Evolutionary conservation across 2,329 filamentous ascomycete genomes (phyloP).

Genomic region (Stylonectria norvegica): DNA sequence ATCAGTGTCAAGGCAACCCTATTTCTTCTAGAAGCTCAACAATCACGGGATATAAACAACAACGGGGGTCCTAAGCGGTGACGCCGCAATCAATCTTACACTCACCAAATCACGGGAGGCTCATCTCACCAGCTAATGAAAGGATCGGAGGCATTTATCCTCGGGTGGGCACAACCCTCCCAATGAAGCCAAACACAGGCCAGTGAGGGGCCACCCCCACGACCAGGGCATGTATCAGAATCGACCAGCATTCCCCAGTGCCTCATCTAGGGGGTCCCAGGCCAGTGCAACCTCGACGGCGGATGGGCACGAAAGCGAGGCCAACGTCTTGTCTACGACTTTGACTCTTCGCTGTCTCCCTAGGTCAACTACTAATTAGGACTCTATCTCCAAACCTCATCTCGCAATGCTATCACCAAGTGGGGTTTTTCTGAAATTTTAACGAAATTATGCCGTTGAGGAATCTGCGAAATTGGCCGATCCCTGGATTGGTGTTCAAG

Average conservation of each 20-base stretch:
- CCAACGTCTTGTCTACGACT: conserved; percentile 11
- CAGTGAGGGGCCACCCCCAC: conserved; percentile 11
- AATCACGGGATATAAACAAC: conserved; percentile 7
- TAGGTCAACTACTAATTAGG: conserved; percentile 10
- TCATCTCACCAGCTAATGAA: conserved; percentile 24
- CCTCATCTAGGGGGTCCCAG: conserved; percentile 10
- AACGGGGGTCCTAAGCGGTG: conserved; percentile 13
- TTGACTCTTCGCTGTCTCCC: conserved; percentile 10
- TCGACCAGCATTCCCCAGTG: conserved; percentile 29
- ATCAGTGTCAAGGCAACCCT: conserved; percentile 12
- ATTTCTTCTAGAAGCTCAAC: conserved; percentile 22
- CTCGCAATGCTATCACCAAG: conserved; percentile 25
- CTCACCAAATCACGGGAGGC: conserved; percentile 2
- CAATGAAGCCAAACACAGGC: conserved; percentile 9
- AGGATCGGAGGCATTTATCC: conserved; percentile 16
- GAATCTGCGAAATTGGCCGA: conserved; percentile 6
- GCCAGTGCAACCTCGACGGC: conserved; percentile 26
- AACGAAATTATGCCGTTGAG: conserved; percentile 25
- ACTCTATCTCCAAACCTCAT: conserved; percentile 22
- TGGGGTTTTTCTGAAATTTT: conserved; percentile 25
- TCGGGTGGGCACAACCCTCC: conserved; percentile 7
- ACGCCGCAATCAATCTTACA: conserved; percentile 9
- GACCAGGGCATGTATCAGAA: conserved; percentile 25
- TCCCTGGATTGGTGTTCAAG: no score
- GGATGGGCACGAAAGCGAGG: conserved; percentile 9